These are phyloP conservation scores for Hyphopichia pseudoburtonii DNA, from an alignment of 1,139 yeast species.

Conservation along the genomic window DNA sequence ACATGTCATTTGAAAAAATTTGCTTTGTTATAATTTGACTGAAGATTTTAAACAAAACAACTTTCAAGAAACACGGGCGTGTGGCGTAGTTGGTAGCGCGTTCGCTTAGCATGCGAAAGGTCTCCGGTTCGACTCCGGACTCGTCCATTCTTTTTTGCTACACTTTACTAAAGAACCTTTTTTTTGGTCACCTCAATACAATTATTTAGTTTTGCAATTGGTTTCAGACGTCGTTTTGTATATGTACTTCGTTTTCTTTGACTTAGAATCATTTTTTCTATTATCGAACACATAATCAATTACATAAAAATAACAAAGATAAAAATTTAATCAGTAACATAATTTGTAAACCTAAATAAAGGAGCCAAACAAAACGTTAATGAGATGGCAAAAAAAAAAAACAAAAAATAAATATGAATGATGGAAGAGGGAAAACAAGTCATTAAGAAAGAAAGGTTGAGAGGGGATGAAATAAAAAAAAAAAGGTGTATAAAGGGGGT, in stretches of 20 bases:
- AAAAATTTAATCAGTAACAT: no score
- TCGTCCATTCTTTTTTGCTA: conserved; percentile 63
- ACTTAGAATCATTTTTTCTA: no score
- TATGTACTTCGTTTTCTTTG: no score
- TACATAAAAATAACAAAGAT: no score
- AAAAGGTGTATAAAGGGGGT: not conserved
- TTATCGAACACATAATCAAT: no score
- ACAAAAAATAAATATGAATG: not conserved
- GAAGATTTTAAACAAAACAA: not conserved
- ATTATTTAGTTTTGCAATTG: no score
- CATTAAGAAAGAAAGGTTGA: not conserved
- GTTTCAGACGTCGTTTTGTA: not conserved
- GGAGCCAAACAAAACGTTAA: no score
- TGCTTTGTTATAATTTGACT: not conserved
- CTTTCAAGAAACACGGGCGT: conserved; percentile 58
- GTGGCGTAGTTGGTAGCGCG: conserved; percentile 95
- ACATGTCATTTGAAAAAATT: not conserved
- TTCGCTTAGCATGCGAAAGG: conserved; percentile 89
- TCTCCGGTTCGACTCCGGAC: conserved; percentile 90
- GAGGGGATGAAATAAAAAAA: not conserved
- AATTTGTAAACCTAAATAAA: no score
- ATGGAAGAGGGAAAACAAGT: not conserved
- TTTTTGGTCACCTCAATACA: no score
- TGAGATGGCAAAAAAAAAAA: no score
- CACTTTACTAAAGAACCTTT: no score